Evolutionary conservation across 2,329 filamentous ascomycete species (phyloP).

Genomic region (Aspergillus felis): DNA sequence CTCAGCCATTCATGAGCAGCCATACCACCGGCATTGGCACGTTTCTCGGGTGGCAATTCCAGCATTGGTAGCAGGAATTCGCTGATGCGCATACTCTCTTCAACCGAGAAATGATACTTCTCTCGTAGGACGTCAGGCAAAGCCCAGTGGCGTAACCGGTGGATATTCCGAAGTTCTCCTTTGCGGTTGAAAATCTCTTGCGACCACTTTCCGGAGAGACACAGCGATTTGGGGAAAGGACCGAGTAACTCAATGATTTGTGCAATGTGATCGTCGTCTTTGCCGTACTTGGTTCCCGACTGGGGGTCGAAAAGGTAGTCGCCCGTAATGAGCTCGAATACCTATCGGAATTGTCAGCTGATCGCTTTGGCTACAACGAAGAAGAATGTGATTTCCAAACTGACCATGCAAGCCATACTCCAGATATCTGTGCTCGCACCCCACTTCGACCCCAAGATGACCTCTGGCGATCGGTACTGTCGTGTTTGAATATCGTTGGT

Average conservation of each 20-base stretch:
- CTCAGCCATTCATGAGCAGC: conserved; percentile 76
- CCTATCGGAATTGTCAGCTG: conserved; percentile 49
- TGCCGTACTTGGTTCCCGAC: conserved; percentile 97
- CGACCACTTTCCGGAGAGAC: conserved; percentile 90
- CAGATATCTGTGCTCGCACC: conserved; percentile 98
- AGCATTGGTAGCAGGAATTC: conserved; percentile 89
- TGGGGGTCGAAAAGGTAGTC: conserved; percentile 98
- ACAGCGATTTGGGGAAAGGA: conserved; percentile 86
- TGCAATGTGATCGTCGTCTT: conserved; percentile 98
- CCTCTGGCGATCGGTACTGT: conserved; percentile 95
- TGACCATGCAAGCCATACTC: conserved; percentile 99
- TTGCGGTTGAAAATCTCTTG: conserved; percentile 99
- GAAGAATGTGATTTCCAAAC: conserved; percentile 23
- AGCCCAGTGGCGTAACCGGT: conserved; percentile 92
- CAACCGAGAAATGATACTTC: conserved; percentile 90
- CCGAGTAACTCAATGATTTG: conserved; percentile 97
- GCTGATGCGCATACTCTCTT: conserved; percentile 73
- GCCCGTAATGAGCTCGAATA: conserved; percentile 95
- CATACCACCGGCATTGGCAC: conserved; percentile 96
- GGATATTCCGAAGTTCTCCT: conserved; percentile 94
- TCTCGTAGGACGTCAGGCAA: conserved; percentile 87
- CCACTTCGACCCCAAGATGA: conserved; percentile 96
- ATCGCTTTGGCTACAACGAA: background rate
- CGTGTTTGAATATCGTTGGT: conserved; percentile 98
- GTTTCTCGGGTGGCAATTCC: conserved; percentile 78